Evolutionary conservation across 495 filamentous ascomycete genomes (phyloP), one percentile per base, ranked within the genome.

Genomic region (Hypoxylon lenormandii): DNA sequence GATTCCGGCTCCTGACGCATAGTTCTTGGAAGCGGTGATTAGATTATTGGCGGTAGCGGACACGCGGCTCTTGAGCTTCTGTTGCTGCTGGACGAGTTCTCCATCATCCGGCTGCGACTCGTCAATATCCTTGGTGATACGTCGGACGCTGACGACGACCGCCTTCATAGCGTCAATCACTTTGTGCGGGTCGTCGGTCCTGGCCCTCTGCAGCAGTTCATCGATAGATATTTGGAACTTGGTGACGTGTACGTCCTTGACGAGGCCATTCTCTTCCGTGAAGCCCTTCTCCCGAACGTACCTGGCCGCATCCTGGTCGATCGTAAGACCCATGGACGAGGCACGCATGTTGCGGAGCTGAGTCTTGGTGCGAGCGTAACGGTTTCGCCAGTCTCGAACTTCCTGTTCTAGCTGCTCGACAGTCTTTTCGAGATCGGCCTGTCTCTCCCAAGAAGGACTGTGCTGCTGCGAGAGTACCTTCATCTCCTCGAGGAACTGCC

Each of bases 141-240:
- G 84, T 42, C 92, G 89, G 56, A 97, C 90, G 64, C 88, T 86
- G 57, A 92, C 80, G 26, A 97, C 86, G 37, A 97, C 91, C 60
- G 83, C 73, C 74, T 94, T 96, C 85, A 97, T 91, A 66, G 90
- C 85, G 30, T 92, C 86, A 36, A 96, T 86, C 22, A 94, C 88
- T 47, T 84, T 82, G 26, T 86, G 83, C 0, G 92, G 88, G 50
- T 91, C 88, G n/a, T 90, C 86, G 22, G 80, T 83, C 13, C 94
- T 88, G 3, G 92, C 92, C 42, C 83, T 83, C 36, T 88, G 88
- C n/a, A 98, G 82, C 4, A 98, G 86, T 72, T 97, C 95, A 73
- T 98, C 95, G 60, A 98, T 91, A 13, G 93, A 87, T 66, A 97
- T 90, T 76, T 98, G 95, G 83, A 96, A 98, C 66, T 92, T 92